A percentile compares a stretch with the other conserved stretches of the same genome.
These are phyloP conservation scores for Prunus armeniaca DNA, from an alignment of 306 rosid species.

Conservation along the genomic window DNA sequence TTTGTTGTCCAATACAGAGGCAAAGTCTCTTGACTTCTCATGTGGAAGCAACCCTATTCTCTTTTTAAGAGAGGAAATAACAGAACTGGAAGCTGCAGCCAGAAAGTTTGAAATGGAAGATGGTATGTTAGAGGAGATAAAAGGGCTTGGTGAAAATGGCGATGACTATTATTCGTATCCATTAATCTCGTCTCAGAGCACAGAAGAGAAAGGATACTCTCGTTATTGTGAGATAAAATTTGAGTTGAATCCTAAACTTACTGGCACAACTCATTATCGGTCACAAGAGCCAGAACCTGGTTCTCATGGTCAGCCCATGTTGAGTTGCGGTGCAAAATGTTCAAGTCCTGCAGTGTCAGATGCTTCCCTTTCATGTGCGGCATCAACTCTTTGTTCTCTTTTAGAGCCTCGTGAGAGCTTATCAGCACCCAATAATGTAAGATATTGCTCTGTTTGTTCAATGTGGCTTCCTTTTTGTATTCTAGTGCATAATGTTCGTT, in stretches of 20 bases:
- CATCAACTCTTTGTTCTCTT: conserved; percentile 52
- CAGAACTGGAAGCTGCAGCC: conserved; percentile 85
- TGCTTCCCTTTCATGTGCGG: conserved; percentile 50
- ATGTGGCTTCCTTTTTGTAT: conserved; percentile 10
- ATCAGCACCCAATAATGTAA: conserved; percentile 44
- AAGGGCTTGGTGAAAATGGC: conserved; percentile 40
- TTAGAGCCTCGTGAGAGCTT: conserved; percentile 44
- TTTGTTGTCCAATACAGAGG: conserved; percentile 42
- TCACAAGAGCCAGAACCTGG: conserved; percentile 36
- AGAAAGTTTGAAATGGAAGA: conserved; percentile 72
- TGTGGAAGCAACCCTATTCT: conserved; percentile 67
- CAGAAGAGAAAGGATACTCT: conserved; percentile 58
- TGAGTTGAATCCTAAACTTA: conserved; percentile 40
- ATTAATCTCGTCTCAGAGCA: conserved; percentile 49
- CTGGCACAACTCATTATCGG: conserved; percentile 32
- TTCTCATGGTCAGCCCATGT: conserved; percentile 33
- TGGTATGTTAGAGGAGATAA: conserved; percentile 45
- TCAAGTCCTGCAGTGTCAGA: conserved; percentile 40
- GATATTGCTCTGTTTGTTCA: conserved; percentile 26
- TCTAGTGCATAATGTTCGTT: not conserved
- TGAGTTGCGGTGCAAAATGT: conserved; percentile 27
- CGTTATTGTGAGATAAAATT: conserved; percentile 62
- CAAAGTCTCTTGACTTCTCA: conserved; percentile 53
- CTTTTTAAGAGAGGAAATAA: conserved; percentile 63
- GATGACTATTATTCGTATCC: conserved; percentile 65